Base-by-base conservation (phyloP, 2,329 filamentous ascomycete genomes). In the Seiridium cupressi region DNA sequence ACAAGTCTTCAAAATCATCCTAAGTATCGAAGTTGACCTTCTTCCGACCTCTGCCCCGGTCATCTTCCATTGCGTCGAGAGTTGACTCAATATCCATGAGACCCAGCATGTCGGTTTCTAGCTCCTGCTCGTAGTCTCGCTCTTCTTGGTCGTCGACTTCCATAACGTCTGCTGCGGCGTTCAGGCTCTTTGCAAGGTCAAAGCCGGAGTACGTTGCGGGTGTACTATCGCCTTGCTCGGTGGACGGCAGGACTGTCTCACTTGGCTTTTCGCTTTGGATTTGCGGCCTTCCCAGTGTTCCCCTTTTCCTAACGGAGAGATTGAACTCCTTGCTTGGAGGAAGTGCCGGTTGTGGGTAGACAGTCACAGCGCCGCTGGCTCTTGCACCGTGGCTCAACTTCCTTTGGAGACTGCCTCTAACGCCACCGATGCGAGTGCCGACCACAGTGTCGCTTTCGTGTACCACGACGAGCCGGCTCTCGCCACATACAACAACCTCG, bases 41-140 rank as follows among this genome's bases (percentile, higher is more conserved):
- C 72, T 83, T 84, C 58, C 76, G 77, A 51, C 79, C 81, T 58
- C 74, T 76, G 40, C 76, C 77, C 51, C 80, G 74, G 40, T 78
- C 77, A 44, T 72, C 76, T 58, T 86, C 81, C 82, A 89, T 77
- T 55, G 74, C 77, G 53, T 84, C 80, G 57, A 89, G 71, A 54
- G 81, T 83, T 61, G 84, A 81, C 65, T 89, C 86, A 67, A 89
- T 87, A 65, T 86, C 85, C 79, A 87, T 84, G 49, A 89, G 85
- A 68, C 88, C 85, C 65, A 89, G 76, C 77, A 87, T 83, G 71
- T 87, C 84, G 38, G 79, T 77, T 67, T 87, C 84, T 77, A 87
- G 83, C 71, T 87, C 84, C 36, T 79, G 77, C 68, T 87, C 84
- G 10, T 86, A 77, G 59, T 87, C 79, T 38, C 84, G 75, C 34